Percentiles rank a stretch among this genome's conserved stretches.
Evolutionary conservation across 2,329 filamentous ascomycete genomes (phyloP).

Genomic region (Fonsecaea monophora): DNA sequence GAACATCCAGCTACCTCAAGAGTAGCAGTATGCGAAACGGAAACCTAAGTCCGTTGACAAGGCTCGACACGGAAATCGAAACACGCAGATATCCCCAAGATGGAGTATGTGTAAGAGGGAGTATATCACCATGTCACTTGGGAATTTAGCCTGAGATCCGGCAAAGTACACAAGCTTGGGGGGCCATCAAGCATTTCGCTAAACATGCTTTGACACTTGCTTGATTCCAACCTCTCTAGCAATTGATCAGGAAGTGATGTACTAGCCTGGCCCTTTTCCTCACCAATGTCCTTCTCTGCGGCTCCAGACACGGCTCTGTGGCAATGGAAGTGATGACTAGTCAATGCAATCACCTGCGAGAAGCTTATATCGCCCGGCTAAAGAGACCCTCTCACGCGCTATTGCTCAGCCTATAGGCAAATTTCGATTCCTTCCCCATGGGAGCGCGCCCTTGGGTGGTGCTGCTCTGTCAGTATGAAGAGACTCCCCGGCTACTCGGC

Average conservation of each 20-base stretch:
- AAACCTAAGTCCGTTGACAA: neutral
- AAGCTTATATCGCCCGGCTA: neutral
- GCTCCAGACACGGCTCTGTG: neutral
- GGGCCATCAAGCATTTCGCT: neutral
- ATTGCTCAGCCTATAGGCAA: neutral
- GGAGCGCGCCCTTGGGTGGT: neutral
- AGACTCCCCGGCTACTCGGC: neutral
- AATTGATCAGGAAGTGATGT: neutral
- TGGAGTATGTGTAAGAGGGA: neutral
- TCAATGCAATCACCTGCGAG: neutral
- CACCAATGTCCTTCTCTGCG: neutral
- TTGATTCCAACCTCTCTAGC: neutral
- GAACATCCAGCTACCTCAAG: no score
- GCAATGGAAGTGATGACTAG: neutral
- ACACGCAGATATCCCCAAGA: neutral
- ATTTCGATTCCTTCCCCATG: neutral
- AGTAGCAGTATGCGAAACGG: neutral
- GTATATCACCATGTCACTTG: neutral
- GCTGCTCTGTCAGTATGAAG: neutral
- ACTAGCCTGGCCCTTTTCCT: neutral
- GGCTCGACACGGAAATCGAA: neutral
- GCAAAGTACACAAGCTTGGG: no score
- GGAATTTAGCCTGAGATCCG: slow-evolving; percentile 8
- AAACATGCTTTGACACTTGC: neutral
- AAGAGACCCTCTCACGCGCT: neutral